Evolutionary conservation across 2,329 filamentous ascomycete species (phyloP).

Genomic region (Aureobasidium sp.): DNA sequence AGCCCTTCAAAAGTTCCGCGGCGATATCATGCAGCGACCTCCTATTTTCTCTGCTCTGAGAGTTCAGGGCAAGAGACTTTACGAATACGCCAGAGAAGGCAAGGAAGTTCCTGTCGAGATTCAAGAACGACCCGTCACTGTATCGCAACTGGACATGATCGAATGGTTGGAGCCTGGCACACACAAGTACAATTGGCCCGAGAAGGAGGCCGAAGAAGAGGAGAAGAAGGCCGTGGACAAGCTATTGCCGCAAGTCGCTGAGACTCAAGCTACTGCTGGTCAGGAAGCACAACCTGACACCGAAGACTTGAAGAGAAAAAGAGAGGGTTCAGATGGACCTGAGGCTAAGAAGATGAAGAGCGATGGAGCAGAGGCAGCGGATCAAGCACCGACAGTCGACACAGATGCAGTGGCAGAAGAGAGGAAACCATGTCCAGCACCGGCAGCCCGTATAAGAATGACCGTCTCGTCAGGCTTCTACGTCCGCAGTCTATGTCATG

Average conservation of each 20-base stretch:
- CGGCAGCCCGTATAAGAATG: constrained; percentile 77
- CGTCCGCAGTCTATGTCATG: constrained; percentile 86
- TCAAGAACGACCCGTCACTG: constrained; percentile 68
- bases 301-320: constrained; percentile 23
- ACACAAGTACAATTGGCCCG: constrained; percentile 72
- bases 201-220: constrained; percentile 63
- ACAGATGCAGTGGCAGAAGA: not conserved
- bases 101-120: constrained; percentile 81
- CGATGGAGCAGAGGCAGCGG: constrained; percentile 9
- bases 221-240: constrained; percentile 72
- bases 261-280: constrained; percentile 16
- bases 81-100: constrained; percentile 91
- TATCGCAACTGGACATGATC: constrained; percentile 66
- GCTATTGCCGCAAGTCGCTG: constrained; percentile 35
- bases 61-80: constrained; percentile 87
- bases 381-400: not conserved
- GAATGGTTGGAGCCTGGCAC: constrained; percentile 78
- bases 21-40: constrained; percentile 80
- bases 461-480: constrained; percentile 96
- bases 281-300: constrained; percentile 15
- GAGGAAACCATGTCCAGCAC: constrained; percentile 35
- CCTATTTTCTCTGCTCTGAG: constrained; percentile 89
- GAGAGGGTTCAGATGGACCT: constrained; percentile 17
- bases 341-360: constrained; percentile 11
- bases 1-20: constrained; percentile 65